A percentile compares a stretch with the other conserved stretches of the same genome.
phyloP scores from a whole-genome alignment of 371 early-diverging fungal species.

The Thermomucor indicae-seudaticae region DNA sequence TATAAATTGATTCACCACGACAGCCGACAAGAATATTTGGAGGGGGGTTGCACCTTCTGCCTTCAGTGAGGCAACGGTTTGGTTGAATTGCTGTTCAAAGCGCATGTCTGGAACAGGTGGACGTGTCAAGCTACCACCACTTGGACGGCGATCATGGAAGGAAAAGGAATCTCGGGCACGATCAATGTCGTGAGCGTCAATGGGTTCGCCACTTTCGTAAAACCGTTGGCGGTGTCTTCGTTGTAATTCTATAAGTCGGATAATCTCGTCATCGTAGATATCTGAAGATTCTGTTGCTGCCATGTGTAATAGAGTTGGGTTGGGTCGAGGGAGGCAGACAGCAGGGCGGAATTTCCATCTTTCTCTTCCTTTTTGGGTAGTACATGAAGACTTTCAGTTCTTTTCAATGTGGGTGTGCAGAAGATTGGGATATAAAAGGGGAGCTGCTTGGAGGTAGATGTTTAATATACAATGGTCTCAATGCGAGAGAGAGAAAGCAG shows the following conservation, averaged over 20 bases:
- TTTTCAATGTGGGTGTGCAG: too few relatives aligned
- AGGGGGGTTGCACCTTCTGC: conserved; percentile 22
- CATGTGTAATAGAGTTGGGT: too few relatives aligned
- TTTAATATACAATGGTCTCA: too few relatives aligned
- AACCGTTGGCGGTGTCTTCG: conserved; percentile 21
- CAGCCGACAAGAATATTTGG: conserved; percentile 30
- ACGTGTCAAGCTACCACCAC: conserved; percentile 6
- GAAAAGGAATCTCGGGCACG: conserved; percentile 12
- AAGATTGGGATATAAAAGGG: too few relatives aligned
- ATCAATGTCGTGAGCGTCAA: conserved; percentile 17
- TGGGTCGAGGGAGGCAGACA: too few relatives aligned
- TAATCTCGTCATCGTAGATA: conserved; percentile 18
- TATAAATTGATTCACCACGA: conserved; percentile 40
- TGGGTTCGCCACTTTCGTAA: conserved; percentile 9
- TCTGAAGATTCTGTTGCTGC: too few relatives aligned
- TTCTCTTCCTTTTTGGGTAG: too few relatives aligned
- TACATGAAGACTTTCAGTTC: too few relatives aligned
- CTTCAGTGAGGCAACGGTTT: conserved; percentile 20
- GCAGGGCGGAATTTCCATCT: too few relatives aligned
- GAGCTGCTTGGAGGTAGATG: too few relatives aligned
- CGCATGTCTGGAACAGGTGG: conserved; percentile 48
- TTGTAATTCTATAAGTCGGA: conserved; percentile 27
- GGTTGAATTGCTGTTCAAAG: conserved; percentile 38
- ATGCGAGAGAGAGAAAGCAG: too few relatives aligned
- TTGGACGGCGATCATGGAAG: conserved; percentile 7